Base-by-base conservation (phyloP, 2,329 filamentous ascomycete genomes). In the Alternaria gaisen region DNA sequence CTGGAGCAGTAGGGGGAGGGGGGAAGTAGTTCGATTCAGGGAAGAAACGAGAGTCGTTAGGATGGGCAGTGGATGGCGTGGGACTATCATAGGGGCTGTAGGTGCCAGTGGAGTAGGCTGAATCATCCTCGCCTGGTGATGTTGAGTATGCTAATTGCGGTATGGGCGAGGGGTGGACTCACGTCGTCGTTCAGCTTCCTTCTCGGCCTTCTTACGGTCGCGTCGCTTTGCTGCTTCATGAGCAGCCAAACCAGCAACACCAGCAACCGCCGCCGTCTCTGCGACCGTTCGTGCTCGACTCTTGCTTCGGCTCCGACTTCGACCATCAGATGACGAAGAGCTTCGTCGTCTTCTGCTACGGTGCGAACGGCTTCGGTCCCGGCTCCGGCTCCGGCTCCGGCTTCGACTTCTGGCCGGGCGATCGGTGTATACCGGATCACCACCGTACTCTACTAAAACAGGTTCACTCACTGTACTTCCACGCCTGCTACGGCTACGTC, bases 361-460 rank as follows among this genome's bases (percentile, higher is more conserved):
- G 41, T 64, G 69, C 26, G 68, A 62, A 34, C 68, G 70, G 55
- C 69, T 72, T 42, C 74, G 41, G 28, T 52, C 40, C 2, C 53
- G 58, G 53, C 52, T 60, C 14, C 52, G 57, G 53, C 52, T 60
- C 14, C 52, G 57, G 44, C 56, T 59, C n/a, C 52, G 57, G 40
- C 57, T 59, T 32, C 65, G 70, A 54, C 70, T 72, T 47, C 74
- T 72, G 38, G 71, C 69, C 62, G 83, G 79, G 53, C 79, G 80
- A 61, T 86, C 86, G 68, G 85, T 84, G 67, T 86, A 83, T 56
- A 90, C 86, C 8, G 87, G 87, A 71, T 87, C 85, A 72, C 84
- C 83, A 65, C 87, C 88, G 75, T 90, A 90, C 74, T 88, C 87
- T 78, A 90, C 87, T 76, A 89, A 77, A 61, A 81, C 83, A 71